These are phyloP conservation scores for Xerocomellus amylosporus DNA, from an alignment of 768 basidiomycete genomes.

Conservation along the genomic window DNA sequence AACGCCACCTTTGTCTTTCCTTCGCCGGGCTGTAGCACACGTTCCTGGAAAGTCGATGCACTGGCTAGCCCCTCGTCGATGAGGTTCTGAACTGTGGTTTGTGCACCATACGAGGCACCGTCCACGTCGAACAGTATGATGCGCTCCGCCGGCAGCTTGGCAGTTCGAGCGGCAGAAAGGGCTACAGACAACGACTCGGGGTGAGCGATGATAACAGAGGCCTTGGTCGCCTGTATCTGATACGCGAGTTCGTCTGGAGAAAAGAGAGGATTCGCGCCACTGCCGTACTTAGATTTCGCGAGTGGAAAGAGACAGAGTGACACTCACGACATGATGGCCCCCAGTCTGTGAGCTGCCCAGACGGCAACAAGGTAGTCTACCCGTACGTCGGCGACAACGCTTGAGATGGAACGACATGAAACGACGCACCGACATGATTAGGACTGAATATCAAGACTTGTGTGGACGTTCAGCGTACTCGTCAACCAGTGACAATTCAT, in stretches of 20 bases:
- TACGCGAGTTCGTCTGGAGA: slow-evolving; percentile 55
- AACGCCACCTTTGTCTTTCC: slow-evolving; percentile 69
- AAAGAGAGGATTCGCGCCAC: slow-evolving; percentile 62
- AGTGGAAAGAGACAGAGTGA: background rate
- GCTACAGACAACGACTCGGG: slow-evolving; percentile 44
- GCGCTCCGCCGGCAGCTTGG: slow-evolving; percentile 42
- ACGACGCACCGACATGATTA: slow-evolving; percentile 57
- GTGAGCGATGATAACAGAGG: slow-evolving; percentile 49
- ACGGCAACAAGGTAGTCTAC: slow-evolving; percentile 55
- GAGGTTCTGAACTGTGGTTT: slow-evolving; percentile 44
- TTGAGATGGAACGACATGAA: background rate
- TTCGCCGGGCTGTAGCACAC: slow-evolving; percentile 53
- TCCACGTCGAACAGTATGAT: slow-evolving; percentile 42
- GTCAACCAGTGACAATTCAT: background rate
- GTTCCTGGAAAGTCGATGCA: slow-evolving; percentile 45
- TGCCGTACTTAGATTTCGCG: slow-evolving; percentile 21
- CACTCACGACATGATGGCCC: slow-evolving; percentile 56
- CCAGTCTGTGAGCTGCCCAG: slow-evolving; percentile 56
- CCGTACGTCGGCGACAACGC: background rate
- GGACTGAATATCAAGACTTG: slow-evolving; percentile 63
- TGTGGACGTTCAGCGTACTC: slow-evolving; percentile 2
- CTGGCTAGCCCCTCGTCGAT: slow-evolving; percentile 46
- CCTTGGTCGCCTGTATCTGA: slow-evolving; percentile 49
- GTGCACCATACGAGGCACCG: slow-evolving; percentile 8
- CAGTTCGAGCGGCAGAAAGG: slow-evolving; percentile 40